Evolutionary conservation across 257 asterid genomes (phyloP), one percentile per base, ranked within the genome.

Genomic region (Hygrophila difformis): DNA sequence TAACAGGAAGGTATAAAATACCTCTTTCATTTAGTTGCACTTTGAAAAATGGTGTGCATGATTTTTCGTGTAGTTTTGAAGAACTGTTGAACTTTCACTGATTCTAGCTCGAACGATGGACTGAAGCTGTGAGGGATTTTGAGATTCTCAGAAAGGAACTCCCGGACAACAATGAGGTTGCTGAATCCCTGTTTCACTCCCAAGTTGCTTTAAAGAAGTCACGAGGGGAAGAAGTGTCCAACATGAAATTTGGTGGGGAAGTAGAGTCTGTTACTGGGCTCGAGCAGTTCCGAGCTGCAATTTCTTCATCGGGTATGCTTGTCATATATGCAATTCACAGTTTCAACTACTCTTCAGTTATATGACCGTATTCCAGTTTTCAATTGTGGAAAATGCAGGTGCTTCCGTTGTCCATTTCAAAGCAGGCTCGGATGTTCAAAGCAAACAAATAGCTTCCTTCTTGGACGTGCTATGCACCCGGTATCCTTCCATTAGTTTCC

Each of bases 81-180:
- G 38, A 29, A 6, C 16, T 41, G 31, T 3, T 8, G 7, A 26
- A 26, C 4, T 8, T 26, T 26, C 31, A 26, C 50, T 42, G 47
- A 15, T 55, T 67, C 40, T 54, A 91, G 99, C 95, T 91, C 33
- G 95, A 82, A 60, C 71, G 70, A 26, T 86, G 97, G 97, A 73
- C 55, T 19, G 95, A 86, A 61, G 94, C 99, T 59, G 81, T 91
- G 73, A 75, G 70, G 45, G 97, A 91, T 51, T 91, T 86, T n/a
- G 94, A 78, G 64, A 51, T 62, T 29, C 68, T 86, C 61, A 76
- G 83, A 68, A 77, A 48, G 50, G 78, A 76, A 47, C 76, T 70
- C 34, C 95, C 99, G 1, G 49, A 53, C 26, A 82, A 86, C 66
- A 63, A 67, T 1, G 95, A 76, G 44, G 75, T 86, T 46, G 89